Conservation (phyloP, 495 filamentous ascomycete genomes). For the Penicillium samsonianum region DNA sequence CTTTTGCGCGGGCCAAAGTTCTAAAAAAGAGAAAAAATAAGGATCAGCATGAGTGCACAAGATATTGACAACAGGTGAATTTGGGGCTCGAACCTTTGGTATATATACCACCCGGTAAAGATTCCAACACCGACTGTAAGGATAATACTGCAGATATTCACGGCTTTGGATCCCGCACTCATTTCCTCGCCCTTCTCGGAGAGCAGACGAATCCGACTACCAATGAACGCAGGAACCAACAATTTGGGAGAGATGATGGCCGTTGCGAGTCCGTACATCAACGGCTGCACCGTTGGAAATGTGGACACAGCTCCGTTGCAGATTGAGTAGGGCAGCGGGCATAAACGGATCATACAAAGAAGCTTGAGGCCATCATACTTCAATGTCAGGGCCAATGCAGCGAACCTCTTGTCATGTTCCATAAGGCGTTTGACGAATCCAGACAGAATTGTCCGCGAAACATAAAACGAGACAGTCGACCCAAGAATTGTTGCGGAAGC, state of each 20-base stretch:
- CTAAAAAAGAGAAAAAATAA: constrained; percentile 29
- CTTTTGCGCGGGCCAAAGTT: constrained; percentile 78
- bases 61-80: neutral
- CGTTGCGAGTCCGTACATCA: constrained; percentile 78
- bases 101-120: constrained; percentile 81
- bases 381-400: constrained; percentile 64
- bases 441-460: constrained; percentile 74
- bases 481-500: constrained; percentile 77
- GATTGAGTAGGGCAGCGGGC: constrained; percentile 90
- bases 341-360: constrained; percentile 88
- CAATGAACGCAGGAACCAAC: constrained; percentile 90
- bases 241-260: constrained; percentile 78
- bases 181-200: constrained; percentile 67
- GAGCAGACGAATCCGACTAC: constrained; percentile 64
- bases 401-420: constrained; percentile 76
- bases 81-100: constrained; percentile 54
- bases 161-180: constrained; percentile 54
- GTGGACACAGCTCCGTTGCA: constrained; percentile 94
- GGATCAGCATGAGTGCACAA: constrained; percentile 5
- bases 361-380: constrained; percentile 86
- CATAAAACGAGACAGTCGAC: constrained; percentile 73
- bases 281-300: constrained; percentile 79
- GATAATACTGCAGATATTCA: constrained; percentile 83
- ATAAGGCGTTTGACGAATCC: constrained; percentile 77
- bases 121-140: constrained; percentile 68